These are phyloP conservation scores for Cryptococcus sp. DNA, from an alignment of 1,284 basidiomycete species.

Conservation along the genomic window DNA sequence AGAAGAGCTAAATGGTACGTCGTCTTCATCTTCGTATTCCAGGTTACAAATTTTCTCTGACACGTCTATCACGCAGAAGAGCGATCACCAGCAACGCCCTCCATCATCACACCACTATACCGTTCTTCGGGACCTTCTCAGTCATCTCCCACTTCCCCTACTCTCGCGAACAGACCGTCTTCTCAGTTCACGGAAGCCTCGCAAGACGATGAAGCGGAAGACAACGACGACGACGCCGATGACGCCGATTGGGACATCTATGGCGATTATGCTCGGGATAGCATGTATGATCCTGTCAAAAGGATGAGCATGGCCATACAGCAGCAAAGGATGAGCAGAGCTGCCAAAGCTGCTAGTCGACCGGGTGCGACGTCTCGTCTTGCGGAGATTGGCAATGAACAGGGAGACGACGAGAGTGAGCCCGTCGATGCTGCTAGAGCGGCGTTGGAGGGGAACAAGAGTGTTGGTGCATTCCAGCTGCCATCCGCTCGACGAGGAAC, in stretches of 20 bases:
- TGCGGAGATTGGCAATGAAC: not conserved
- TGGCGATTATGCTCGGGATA: slow-evolving; percentile 42
- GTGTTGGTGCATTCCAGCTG: not conserved
- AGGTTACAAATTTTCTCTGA: not conserved
- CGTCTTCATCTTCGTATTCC: not conserved
- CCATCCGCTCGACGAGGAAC: not conserved
- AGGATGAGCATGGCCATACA: slow-evolving; percentile 18
- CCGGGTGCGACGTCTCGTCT: not conserved
- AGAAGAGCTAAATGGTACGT: slow-evolving; percentile 23
- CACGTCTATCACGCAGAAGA: slow-evolving; percentile 9
- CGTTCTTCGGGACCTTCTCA: not conserved
- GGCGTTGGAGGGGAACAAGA: slow-evolving; percentile 8
- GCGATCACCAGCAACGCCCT: slow-evolving; percentile 13
- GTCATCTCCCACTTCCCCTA: not conserved
- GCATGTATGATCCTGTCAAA: slow-evolving; percentile 36
- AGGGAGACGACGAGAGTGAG: not conserved
- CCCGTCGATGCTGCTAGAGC: slow-evolving; percentile 11
- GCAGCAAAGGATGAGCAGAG: slow-evolving; percentile 14
- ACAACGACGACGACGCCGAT: slow-evolving; percentile 4
- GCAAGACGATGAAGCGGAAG: not conserved
- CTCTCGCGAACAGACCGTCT: not conserved
- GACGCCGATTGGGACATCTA: slow-evolving; percentile 44
- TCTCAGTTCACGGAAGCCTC: not conserved
- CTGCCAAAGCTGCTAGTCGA: slow-evolving; percentile 11
- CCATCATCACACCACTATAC: slow-evolving; percentile 16